Evolutionary conservation across 495 filamentous ascomycete genomes (phyloP).

Genomic region (Penicillium desertorum): DNA sequence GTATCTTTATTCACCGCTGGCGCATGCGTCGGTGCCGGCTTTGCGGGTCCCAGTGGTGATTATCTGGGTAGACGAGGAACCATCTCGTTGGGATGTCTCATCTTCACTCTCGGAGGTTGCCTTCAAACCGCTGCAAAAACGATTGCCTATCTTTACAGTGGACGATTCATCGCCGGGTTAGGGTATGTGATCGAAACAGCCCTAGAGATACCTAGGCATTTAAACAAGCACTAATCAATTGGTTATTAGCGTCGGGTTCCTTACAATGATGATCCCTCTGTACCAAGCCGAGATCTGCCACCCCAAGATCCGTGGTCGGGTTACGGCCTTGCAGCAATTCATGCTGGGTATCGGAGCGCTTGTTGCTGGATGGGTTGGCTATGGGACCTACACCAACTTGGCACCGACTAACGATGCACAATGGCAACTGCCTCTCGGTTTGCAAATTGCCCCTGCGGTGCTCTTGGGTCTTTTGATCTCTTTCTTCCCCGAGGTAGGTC

Average conservation of each 20-base stretch:
- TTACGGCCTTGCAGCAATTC: slow-evolving; percentile 46
- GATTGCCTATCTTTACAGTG: slow-evolving; percentile 40
- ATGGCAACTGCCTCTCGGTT: slow-evolving; percentile 44
- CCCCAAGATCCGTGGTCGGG: slow-evolving; percentile 44
- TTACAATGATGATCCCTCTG: slow-evolving; percentile 51
- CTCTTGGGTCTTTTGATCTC: slow-evolving; percentile 42
- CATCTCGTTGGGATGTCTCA: slow-evolving; percentile 42
- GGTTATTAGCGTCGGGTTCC: slow-evolving; percentile 55
- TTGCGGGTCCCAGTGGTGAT: slow-evolving; percentile 43
- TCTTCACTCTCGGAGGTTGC: slow-evolving; percentile 48
- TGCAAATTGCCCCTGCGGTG: slow-evolving; percentile 46
- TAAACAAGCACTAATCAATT: background rate
- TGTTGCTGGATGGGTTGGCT: slow-evolving; percentile 44
- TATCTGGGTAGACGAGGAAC: slow-evolving; percentile 42
- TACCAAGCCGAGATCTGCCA: slow-evolving; percentile 50
- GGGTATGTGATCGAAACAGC: slow-evolving; percentile 47
- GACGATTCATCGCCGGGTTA: slow-evolving; percentile 46
- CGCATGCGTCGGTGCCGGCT: slow-evolving; percentile 43
- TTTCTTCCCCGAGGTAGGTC: slow-evolving; percentile 50
- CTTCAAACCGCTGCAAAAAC: slow-evolving; percentile 43
- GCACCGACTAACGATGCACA: slow-evolving; percentile 42
- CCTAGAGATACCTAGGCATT: background rate
- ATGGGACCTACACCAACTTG: slow-evolving; percentile 51
- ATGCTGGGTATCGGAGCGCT: slow-evolving; percentile 47
- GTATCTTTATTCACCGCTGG: slow-evolving; percentile 65